phyloP scores from a whole-genome alignment of 2,329 filamentous ascomycete species.

The Trichoderma asperellum region DNA sequence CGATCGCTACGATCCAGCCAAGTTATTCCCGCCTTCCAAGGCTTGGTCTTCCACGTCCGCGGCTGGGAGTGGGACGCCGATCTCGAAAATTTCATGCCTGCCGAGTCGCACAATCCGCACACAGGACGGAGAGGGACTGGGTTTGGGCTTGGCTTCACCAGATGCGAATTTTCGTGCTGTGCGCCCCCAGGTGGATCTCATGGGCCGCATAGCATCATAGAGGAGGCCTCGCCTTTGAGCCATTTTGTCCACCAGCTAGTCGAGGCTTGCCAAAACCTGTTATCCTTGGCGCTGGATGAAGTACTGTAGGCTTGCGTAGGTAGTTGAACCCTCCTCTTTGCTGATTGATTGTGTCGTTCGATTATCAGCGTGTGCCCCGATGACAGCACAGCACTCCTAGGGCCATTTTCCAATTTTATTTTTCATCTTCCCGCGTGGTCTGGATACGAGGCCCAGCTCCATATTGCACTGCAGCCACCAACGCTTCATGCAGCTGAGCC shows the following conservation, averaged over 20 bases:
- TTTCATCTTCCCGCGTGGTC: neutral
- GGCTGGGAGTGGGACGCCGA: conserved; percentile 1
- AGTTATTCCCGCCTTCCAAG: neutral
- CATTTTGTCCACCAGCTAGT: conserved; percentile 3
- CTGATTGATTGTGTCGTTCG: neutral
- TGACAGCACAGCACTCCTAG: neutral
- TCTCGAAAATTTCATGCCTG: neutral
- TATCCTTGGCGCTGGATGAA: neutral
- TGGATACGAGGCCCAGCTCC: conserved; percentile 20
- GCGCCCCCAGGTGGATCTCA: neutral
- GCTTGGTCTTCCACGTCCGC: neutral
- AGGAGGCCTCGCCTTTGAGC: conserved; percentile 11
- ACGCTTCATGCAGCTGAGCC: conserved; percentile 1
- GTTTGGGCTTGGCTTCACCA: neutral
- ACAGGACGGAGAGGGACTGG: neutral
- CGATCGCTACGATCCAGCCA: conserved; percentile 19
- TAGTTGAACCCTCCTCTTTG: neutral
- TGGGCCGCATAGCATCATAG: conserved; percentile 4
- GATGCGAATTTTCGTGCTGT: neutral
- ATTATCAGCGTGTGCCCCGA: neutral
- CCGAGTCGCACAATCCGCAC: neutral
- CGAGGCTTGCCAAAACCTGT: neutral
- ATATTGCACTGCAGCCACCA: conserved; percentile 12
- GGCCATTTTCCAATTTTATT: neutral
- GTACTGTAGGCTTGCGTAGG: neutral